Conservation (phyloP, 768 basidiomycete species). For the Auricularia sp. region DNA sequence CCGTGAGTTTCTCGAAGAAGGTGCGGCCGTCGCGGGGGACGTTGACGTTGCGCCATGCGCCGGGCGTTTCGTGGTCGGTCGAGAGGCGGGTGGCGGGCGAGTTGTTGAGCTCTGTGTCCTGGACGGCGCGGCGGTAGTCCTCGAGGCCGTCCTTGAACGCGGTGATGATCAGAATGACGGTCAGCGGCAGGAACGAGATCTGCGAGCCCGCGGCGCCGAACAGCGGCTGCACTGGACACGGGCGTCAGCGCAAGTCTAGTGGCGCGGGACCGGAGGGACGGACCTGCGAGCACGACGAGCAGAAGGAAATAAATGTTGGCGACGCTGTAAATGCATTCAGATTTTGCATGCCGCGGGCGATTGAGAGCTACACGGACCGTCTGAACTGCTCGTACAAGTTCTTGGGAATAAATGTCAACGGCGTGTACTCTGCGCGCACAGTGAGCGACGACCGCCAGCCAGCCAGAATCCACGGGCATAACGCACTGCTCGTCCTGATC, state of each 20-base stretch:
- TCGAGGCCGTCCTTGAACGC: slow-evolving; percentile 94
- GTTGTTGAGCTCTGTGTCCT: slow-evolving; percentile 93
- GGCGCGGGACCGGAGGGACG: too few relatives aligned
- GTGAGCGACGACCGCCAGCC: background rate
- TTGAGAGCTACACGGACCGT: slow-evolving; percentile 38
- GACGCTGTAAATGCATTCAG: too few relatives aligned
- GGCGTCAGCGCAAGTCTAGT: too few relatives aligned
- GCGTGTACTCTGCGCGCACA: slow-evolving; percentile 63
- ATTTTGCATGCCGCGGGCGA: too few relatives aligned
- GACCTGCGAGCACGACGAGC: too few relatives aligned
- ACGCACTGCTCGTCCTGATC: slow-evolving; percentile 86
- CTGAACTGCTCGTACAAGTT: slow-evolving; percentile 94
- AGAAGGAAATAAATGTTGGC: too few relatives aligned
- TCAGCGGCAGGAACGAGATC: slow-evolving; percentile 73
- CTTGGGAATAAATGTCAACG: slow-evolving; percentile 85
- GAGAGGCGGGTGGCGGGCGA: slow-evolving; percentile 59
- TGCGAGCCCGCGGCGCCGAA: slow-evolving; percentile 83
- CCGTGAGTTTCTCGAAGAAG: slow-evolving; percentile 25
- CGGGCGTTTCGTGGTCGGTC: slow-evolving; percentile 4
- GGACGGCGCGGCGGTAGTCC: slow-evolving; percentile 79
- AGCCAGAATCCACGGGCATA: background rate
- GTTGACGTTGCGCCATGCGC: slow-evolving; percentile 36
- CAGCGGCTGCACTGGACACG: slow-evolving; percentile 62
- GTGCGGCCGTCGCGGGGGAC: slow-evolving; percentile 25
- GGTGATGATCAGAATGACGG: slow-evolving; percentile 81